phyloP scores from a whole-genome alignment of 2,329 filamentous ascomycete genomes.

The Penicillium sp. region DNA sequence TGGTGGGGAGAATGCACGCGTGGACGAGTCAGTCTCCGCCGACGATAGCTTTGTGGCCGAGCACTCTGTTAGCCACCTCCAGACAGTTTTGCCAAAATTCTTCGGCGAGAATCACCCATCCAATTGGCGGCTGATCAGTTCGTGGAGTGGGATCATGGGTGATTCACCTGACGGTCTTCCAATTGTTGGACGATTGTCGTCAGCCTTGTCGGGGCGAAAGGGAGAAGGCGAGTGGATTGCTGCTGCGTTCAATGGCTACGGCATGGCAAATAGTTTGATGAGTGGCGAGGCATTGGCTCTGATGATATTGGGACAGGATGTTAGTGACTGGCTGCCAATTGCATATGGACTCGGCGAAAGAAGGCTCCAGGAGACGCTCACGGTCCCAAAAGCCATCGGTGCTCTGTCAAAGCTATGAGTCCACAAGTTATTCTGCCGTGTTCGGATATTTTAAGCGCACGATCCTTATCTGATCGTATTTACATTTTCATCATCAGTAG shows the following conservation, averaged over 20 bases:
- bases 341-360: conserved; percentile 25
- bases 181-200: conserved; percentile 53
- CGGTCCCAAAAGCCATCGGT: conserved; percentile 12
- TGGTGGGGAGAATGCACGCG: conserved; percentile 26
- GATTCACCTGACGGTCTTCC: conserved; percentile 53
- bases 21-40: conserved; percentile 21
- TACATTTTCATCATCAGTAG: neutral
- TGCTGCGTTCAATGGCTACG: conserved; percentile 67
- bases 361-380: conserved; percentile 17
- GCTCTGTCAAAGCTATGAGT: conserved; percentile 17
- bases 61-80: conserved; percentile 20
- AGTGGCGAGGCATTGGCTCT: conserved; percentile 29
- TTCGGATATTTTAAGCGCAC: neutral
- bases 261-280: conserved; percentile 60
- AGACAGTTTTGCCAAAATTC: conserved; percentile 19
- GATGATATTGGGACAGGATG: conserved; percentile 31
- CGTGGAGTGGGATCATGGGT: conserved; percentile 51
- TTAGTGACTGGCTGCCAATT: conserved; percentile 28
- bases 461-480: neutral
- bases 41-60: conserved; percentile 24
- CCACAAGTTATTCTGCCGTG: neutral
- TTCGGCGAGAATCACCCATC: conserved; percentile 14
- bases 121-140: conserved; percentile 24
- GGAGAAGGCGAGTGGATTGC: conserved; percentile 51
- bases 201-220: conserved; percentile 35